Conservation (phyloP, 768 basidiomycete species). For the Pilatotrama ljubarskyi region DNA sequence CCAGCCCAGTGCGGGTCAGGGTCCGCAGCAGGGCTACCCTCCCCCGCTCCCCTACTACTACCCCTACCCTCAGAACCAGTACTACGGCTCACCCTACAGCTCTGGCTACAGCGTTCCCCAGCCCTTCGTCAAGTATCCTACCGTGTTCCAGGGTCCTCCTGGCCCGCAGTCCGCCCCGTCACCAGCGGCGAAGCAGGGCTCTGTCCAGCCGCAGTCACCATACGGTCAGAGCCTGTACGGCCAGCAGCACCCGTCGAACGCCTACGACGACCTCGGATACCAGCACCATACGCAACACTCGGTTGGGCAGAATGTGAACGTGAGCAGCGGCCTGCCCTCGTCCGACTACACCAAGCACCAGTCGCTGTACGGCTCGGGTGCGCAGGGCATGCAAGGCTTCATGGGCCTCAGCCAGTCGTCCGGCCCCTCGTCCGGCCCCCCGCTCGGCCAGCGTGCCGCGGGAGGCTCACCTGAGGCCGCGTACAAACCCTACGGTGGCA, state of each 20-base stretch:
- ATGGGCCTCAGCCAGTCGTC: conserved; percentile 59
- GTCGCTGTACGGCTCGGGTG: conserved; percentile 46
- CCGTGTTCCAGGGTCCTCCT: conserved; percentile 75
- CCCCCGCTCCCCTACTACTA: conserved; percentile 62
- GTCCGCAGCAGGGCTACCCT: conserved; percentile 63
- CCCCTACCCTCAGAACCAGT: conserved; percentile 74
- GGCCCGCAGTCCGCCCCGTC: conserved; percentile 66
- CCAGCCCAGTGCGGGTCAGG: conserved; percentile 61
- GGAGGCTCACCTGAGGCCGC: conserved; percentile 68
- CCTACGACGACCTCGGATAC: conserved; percentile 54
- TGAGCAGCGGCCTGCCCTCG: conserved; percentile 39
- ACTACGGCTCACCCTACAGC: conserved; percentile 71
- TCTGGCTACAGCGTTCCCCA: conserved; percentile 58
- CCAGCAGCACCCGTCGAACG: conserved; percentile 53
- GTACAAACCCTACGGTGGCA: conserved; percentile 70
- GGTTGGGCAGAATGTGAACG: conserved; percentile 40
- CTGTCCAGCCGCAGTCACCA: conserved; percentile 57
- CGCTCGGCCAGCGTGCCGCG: conserved; percentile 45
- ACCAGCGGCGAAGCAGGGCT: conserved; percentile 64
- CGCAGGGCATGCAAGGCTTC: conserved; percentile 67
- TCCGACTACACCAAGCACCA: conserved; percentile 48
- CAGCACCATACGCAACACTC: conserved; percentile 62
- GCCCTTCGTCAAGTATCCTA: conserved; percentile 74
- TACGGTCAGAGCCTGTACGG: conserved; percentile 67
- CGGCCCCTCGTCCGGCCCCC: conserved; percentile 46